Evolutionary conservation across 2,329 filamentous ascomycete species (phyloP).

Genomic region (Erysiphe pulchra): DNA sequence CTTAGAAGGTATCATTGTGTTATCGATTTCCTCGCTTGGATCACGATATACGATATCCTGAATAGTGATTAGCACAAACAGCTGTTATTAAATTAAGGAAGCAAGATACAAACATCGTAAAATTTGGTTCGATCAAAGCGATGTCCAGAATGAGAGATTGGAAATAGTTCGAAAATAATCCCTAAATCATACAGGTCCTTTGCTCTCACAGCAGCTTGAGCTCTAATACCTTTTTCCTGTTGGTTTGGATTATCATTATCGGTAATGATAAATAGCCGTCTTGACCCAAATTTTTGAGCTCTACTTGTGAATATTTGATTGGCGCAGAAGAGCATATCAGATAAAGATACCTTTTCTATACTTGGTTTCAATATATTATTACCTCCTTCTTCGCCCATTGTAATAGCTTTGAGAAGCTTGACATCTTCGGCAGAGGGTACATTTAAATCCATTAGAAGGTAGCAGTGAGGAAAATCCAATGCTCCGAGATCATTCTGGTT

Average conservation of each 20-base stretch:
- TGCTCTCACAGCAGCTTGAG: conserved; percentile 60
- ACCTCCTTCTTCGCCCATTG: conserved; percentile 52
- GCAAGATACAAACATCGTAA: conserved; percentile 47
- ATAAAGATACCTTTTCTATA: conserved; percentile 48
- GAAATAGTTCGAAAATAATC: conserved; percentile 78
- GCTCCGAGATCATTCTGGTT: conserved; percentile 28
- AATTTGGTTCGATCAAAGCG: conserved; percentile 67
- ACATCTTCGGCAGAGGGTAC: conserved; percentile 72
- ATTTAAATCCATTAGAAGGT: conserved; percentile 69
- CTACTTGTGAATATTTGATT: conserved; percentile 93
- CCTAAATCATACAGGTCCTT: conserved; percentile 90
- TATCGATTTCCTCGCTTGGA: conserved; percentile 42
- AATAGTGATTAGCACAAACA: conserved; percentile 5
- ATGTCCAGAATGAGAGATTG: conserved; percentile 45
- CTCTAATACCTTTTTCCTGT: conserved; percentile 43
- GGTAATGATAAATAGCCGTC: conserved; percentile 84
- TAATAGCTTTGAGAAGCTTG: conserved; percentile 47
- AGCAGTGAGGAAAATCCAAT: conserved; percentile 67
- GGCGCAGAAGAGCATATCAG: conserved; percentile 76
- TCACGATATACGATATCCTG: conserved; percentile 80
- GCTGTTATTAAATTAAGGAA: not conserved
- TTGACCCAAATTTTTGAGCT: conserved; percentile 78
- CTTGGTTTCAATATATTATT: conserved; percentile 44
- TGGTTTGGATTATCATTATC: conserved; percentile 74
- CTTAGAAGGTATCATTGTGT: conserved; percentile 24